Evolutionary conservation across 2,329 filamentous ascomycete species (phyloP).

Genomic region (Aspergillus oerlinghausenensis): DNA sequence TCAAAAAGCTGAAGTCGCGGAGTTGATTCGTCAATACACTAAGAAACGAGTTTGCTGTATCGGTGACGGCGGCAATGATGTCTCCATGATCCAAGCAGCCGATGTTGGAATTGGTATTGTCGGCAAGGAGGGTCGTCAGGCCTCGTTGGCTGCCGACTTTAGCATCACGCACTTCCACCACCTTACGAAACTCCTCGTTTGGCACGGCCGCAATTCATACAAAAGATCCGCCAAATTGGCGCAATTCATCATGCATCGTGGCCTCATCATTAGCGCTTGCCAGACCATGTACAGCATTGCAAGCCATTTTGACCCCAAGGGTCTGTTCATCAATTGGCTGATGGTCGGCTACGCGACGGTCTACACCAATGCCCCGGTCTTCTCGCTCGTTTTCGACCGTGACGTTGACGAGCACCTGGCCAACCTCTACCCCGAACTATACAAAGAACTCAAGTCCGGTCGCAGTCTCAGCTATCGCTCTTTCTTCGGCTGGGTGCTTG

Average conservation of each 20-base stretch:
- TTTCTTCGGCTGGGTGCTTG: conserved; percentile 94
- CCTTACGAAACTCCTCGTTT: conserved; percentile 93
- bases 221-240: conserved; percentile 92
- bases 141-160: conserved; percentile 91
- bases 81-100: conserved; percentile 98
- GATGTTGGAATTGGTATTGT: conserved; percentile 98
- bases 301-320: conserved; percentile 85
- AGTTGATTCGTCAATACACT: conserved; percentile 83
- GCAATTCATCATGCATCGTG: conserved; percentile 97
- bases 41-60: conserved; percentile 97
- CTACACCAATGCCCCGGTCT: conserved; percentile 89
- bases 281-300: conserved; percentile 98
- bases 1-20: conserved; percentile 92
- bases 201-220: conserved; percentile 97
- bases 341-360: conserved; percentile 94
- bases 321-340: conserved; percentile 93
- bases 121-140: conserved; percentile 94
- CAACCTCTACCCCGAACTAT: conserved; percentile 92
- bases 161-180: conserved; percentile 94
- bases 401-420: conserved; percentile 93
- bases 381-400: conserved; percentile 88
- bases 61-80: conserved; percentile 95
- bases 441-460: conserved; percentile 91
- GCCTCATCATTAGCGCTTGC: conserved; percentile 89
- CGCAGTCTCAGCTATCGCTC: conserved; percentile 84